Percentiles rank a stretch among this genome's conserved stretches.
Evolutionary conservation across 345 rosid species (phyloP).

Genomic region (Murraya paniculata): DNA sequence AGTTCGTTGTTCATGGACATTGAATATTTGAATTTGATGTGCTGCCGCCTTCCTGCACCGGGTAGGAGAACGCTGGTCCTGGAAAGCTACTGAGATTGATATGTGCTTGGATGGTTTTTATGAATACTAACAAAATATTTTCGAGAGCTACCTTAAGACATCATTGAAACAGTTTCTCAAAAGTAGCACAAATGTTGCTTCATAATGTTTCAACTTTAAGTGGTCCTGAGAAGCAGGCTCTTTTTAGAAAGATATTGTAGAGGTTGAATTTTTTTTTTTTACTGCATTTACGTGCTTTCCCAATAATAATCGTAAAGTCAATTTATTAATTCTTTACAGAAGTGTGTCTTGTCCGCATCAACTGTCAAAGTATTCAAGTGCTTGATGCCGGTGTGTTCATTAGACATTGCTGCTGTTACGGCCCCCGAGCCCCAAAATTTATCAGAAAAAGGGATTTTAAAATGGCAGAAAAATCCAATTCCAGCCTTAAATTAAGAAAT

Average conservation of each 20-base stretch:
- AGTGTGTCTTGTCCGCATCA: not conserved
- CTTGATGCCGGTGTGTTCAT: not conserved
- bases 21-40: not conserved
- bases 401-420: not conserved
- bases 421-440: not conserved
- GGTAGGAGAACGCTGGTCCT: not conserved
- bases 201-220: not conserved
- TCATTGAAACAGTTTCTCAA: not conserved
- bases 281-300: not conserved
- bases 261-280: not conserved
- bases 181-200: not conserved
- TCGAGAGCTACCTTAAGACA: not conserved
- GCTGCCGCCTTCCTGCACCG: not conserved
- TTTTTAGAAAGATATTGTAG: slow-evolving; percentile 2
- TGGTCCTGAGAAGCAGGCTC: not conserved
- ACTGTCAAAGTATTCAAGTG: not conserved
- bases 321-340: not conserved
- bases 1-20: no score
- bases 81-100: not conserved
- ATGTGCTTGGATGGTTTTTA: not conserved
- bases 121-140: not conserved
- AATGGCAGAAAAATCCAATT: not conserved
- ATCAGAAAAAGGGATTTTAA: not conserved
- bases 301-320: not conserved
- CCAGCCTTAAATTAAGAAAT: not conserved